Evolutionary conservation across 208 protist species (phyloP), one percentile per base, ranked within the genome.

Genomic region (Crithidia bombi): DNA sequence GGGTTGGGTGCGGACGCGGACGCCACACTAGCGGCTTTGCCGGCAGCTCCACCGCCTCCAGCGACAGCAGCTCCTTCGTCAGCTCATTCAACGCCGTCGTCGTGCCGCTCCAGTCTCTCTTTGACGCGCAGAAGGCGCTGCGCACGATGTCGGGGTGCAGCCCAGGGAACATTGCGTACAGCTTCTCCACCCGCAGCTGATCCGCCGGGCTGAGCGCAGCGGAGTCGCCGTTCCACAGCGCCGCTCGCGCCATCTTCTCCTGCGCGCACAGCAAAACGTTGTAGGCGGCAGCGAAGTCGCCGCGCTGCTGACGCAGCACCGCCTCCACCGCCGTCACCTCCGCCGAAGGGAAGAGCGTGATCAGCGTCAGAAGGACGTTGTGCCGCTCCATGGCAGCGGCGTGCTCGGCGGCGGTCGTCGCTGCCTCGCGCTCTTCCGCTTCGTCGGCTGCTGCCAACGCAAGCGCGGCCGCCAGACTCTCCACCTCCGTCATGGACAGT

Each of bases 281-380:
- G 66, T 94, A 96, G 12, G 91, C 81, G 11, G 82, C 80, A 9
- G 73, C 74, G 35, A 87, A 86, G 57, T 88, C 85, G 38, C 66
- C 65, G 26, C 68, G 43, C 65, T 75, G 70, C 25, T 71, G 52
- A 28, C 66, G 44, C 43, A 93, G 70, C 5, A 87, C 86, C 32
- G 81, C 83, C 73, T 89, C 74, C 55, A 94, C 78, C 4, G 65
- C 69, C 0, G 69, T 5, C 35, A 73, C 63, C 15, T 92, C 86
- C 21, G 82, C 36, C 0, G 50, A 68, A 43, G 91, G 88, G 55
- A 96, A 94, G 17, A 96, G 76, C 23, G 69, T 58, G 50, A 81
- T 75, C 0, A 96, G 82, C 12, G 88, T 92, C n/a, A 96, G 73
- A 19, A 94, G 54, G 21, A 49, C 69, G 26, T 90, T 81, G 57